Conservation (phyloP, 495 filamentous ascomycete species). For the Penicillium canariense region DNA sequence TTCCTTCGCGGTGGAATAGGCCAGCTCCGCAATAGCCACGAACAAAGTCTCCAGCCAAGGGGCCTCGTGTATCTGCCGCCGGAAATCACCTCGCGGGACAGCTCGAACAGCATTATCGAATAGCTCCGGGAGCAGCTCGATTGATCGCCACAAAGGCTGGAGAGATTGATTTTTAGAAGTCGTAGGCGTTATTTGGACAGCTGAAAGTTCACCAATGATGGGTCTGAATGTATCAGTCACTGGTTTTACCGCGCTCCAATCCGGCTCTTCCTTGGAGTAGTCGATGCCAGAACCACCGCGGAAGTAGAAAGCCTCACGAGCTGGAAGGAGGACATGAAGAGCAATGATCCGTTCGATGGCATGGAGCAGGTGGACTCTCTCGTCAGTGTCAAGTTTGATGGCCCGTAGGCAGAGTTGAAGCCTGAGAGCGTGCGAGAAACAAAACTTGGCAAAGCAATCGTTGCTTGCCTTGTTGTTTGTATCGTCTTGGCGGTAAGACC, state of each 20-base stretch:
- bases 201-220: slow-evolving; percentile 30
- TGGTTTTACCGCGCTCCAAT: slow-evolving; percentile 46
- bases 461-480: slow-evolving; percentile 41
- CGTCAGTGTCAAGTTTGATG: slow-evolving; percentile 38
- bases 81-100: slow-evolving; percentile 51
- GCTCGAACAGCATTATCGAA: slow-evolving; percentile 52
- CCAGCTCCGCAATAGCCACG: slow-evolving; percentile 48
- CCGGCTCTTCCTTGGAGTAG: slow-evolving; percentile 43
- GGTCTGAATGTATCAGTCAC: slow-evolving; percentile 42
- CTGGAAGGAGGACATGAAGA: slow-evolving; percentile 69
- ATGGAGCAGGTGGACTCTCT: slow-evolving; percentile 36
- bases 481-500: slow-evolving; percentile 40
- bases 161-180: slow-evolving; percentile 9
- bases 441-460: slow-evolving; percentile 39
- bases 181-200: slow-evolving; percentile 6
- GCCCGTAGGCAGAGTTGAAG: slow-evolving; percentile 36
- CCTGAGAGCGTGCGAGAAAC: slow-evolving; percentile 40
- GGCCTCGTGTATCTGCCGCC: slow-evolving; percentile 55
- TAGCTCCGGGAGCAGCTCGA: slow-evolving; percentile 26
- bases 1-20: slow-evolving; percentile 41
- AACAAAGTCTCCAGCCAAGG: slow-evolving; percentile 69
- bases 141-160: slow-evolving; percentile 31
- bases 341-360: slow-evolving; percentile 61
- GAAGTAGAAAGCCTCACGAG: slow-evolving; percentile 54
- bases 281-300: slow-evolving; percentile 44